Percentiles rank a stretch among this genome's conserved stretches.
Conservation (phyloP, 352 stramenopile genomes). For the Phytophthora tubulina region DNA sequence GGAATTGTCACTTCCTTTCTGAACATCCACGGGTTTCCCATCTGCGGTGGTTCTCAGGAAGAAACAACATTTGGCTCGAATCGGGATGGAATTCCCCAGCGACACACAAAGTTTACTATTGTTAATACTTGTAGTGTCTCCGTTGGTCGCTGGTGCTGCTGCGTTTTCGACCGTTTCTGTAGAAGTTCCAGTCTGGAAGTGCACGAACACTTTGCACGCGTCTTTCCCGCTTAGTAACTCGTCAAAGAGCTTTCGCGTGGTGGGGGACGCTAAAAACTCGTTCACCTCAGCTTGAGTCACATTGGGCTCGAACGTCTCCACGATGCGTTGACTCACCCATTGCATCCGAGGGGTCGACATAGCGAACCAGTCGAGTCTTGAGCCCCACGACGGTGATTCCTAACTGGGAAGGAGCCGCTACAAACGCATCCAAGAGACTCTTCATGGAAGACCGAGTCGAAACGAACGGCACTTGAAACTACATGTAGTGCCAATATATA, state of each 20-base stretch:
- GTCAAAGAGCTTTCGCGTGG: conserved; percentile 78
- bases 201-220: conserved; percentile 79
- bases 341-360: conserved; percentile 88
- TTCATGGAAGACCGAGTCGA: conserved; percentile 38
- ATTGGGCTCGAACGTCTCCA: conserved; percentile 82
- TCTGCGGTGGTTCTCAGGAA: conserved; percentile 79
- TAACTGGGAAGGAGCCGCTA: conserved; percentile 29
- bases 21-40: conserved; percentile 74
- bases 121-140: conserved; percentile 30
- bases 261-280: conserved; percentile 67
- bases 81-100: conserved; percentile 72
- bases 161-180: conserved; percentile 20
- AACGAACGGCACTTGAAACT: conserved; percentile 23
- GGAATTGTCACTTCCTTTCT: conserved; percentile 81
- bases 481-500: neutral
- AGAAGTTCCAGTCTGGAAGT: conserved; percentile 51
- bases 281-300: conserved; percentile 61
- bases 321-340: conserved; percentile 79
- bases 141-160: neutral
- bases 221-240: conserved; percentile 81
- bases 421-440: conserved; percentile 24
- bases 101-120: conserved; percentile 73
- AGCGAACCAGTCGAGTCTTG: conserved; percentile 17
- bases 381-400: conserved; percentile 18
- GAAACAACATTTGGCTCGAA: conserved; percentile 87